These are phyloP conservation scores for Escovopsis weberi DNA, from an alignment of 2,329 filamentous ascomycete species.

Conservation along the genomic window DNA sequence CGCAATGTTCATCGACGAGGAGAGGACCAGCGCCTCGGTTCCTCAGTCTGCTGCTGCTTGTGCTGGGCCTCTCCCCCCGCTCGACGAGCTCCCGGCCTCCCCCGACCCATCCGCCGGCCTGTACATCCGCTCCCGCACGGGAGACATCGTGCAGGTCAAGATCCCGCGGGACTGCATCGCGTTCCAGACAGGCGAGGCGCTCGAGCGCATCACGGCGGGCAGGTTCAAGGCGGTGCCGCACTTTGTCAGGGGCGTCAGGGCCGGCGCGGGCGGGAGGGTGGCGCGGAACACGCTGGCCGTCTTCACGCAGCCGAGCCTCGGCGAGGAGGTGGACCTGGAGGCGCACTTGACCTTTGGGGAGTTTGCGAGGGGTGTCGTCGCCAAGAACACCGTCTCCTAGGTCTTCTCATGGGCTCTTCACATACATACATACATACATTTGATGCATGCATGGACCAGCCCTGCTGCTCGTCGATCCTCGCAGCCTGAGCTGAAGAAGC, in stretches of 20 bases:
- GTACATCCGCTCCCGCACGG: conserved; percentile 83
- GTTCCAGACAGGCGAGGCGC: conserved; percentile 88
- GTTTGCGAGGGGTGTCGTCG: conserved; percentile 51
- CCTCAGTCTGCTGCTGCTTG: conserved; percentile 9
- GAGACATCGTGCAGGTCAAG: conserved; percentile 73
- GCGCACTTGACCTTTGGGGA: conserved; percentile 58
- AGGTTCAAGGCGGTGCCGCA: conserved; percentile 90
- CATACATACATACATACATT: too few relatives aligned
- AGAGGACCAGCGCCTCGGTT: conserved; percentile 22
- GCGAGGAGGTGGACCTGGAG: conserved; percentile 58
- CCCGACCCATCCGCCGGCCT: conserved; percentile 77
- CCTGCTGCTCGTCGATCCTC: too few relatives aligned
- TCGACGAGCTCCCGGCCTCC: conserved; percentile 58
- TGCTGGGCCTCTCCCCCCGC: conserved; percentile 23
- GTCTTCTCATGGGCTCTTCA: background rate
- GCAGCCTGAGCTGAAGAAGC: too few relatives aligned
- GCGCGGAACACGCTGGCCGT: conserved; percentile 85
- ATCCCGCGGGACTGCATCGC: conserved; percentile 86
- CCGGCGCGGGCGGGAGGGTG: conserved; percentile 38
- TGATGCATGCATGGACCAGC: too few relatives aligned
- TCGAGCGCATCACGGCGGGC: conserved; percentile 83
- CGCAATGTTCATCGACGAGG: conserved; percentile 91
- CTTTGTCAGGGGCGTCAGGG: conserved; percentile 68
- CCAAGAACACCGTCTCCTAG: conserved; percentile 40
- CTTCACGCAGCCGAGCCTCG: conserved; percentile 91